phyloP scores from a whole-genome alignment of 1,284 basidiomycete species.

The Hymenochaete sp. region DNA sequence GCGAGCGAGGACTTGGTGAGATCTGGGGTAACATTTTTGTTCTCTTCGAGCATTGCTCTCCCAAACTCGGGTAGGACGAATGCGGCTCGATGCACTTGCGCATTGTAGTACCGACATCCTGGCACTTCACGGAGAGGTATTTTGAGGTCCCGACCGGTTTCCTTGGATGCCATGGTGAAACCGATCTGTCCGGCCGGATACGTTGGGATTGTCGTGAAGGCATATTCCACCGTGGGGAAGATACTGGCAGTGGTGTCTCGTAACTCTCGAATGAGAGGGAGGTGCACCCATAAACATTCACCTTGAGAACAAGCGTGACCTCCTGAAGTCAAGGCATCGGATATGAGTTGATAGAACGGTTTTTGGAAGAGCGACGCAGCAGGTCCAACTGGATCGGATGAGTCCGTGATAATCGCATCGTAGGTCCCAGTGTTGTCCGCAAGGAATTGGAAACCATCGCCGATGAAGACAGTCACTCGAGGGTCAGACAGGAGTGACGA shows the following conservation, averaged over 20 bases:
- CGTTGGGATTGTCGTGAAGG: slow-evolving; percentile 94
- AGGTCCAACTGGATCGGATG: slow-evolving; percentile 96
- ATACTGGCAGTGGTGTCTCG: slow-evolving; percentile 65
- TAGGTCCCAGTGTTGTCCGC: slow-evolving; percentile 84
- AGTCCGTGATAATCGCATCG: slow-evolving; percentile 98
- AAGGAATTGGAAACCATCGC: slow-evolving; percentile 97
- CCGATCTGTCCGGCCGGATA: slow-evolving; percentile 98
- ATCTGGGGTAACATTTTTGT: slow-evolving; percentile 57
- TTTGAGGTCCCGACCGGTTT: slow-evolving; percentile 58
- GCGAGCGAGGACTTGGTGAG: slow-evolving; percentile 32
- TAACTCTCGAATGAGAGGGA: slow-evolving; percentile 80
- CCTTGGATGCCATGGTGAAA: slow-evolving; percentile 87
- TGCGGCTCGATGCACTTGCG: slow-evolving; percentile 72
- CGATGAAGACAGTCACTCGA: slow-evolving; percentile 83
- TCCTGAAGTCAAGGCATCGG: slow-evolving; percentile 82
- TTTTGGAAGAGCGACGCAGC: slow-evolving; percentile 94
- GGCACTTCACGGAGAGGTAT: slow-evolving; percentile 64
- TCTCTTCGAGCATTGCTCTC: slow-evolving; percentile 65
- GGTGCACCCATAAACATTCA: slow-evolving; percentile 94
- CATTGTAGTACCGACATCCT: slow-evolving; percentile 82
- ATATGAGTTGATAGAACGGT: slow-evolving; percentile 93
- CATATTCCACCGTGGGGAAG: slow-evolving; percentile 87
- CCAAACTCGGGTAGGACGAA: slow-evolving; percentile 94
- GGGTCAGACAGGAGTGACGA: slow-evolving; percentile 77
- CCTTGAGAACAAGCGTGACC: slow-evolving; percentile 96